phyloP scores from a whole-genome alignment of 2,329 filamentous ascomycete genomes.

The Xylariaceae sp. region DNA sequence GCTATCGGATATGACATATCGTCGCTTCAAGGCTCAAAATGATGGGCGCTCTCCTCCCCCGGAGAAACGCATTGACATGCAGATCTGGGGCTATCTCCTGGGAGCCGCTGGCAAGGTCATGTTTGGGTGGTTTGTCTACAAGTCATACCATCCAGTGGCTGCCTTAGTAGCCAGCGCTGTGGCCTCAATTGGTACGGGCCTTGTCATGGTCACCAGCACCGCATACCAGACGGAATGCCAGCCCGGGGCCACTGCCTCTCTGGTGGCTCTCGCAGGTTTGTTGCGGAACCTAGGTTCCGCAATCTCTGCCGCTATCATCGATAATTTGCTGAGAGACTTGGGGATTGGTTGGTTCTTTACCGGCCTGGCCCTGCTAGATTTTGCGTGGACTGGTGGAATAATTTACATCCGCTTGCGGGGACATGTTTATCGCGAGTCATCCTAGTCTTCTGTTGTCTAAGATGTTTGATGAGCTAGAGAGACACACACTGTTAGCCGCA shows the following conservation, averaged over 20 bases:
- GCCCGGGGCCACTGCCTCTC: slow-evolving; percentile 46
- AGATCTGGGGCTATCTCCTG: slow-evolving; percentile 48
- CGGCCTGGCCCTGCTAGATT: slow-evolving; percentile 44
- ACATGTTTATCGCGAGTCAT: slow-evolving; percentile 14
- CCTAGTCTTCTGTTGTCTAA: no score
- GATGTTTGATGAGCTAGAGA: no score
- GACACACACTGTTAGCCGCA: no score
- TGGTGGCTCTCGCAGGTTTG: slow-evolving; percentile 49
- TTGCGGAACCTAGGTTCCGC: slow-evolving; percentile 49
- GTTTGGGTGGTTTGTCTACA: slow-evolving; percentile 49
- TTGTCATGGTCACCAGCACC: slow-evolving; percentile 50
- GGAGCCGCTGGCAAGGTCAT: slow-evolving; percentile 46
- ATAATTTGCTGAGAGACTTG: slow-evolving; percentile 41
- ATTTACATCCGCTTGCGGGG: slow-evolving; percentile 15
- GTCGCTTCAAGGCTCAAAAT: slow-evolving; percentile 27
- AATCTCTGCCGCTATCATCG: slow-evolving; percentile 46
- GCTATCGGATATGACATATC: slow-evolving; percentile 44
- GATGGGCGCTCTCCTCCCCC: slow-evolving; percentile 37
- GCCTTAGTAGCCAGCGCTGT: slow-evolving; percentile 36
- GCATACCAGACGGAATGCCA: slow-evolving; percentile 50
- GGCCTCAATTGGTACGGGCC: slow-evolving; percentile 46
- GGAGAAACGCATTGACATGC: slow-evolving; percentile 47
- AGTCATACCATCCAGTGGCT: slow-evolving; percentile 38
- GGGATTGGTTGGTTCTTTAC: slow-evolving; percentile 49
- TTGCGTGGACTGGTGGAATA: slow-evolving; percentile 8